A percentile compares a stretch with the other conserved stretches of the same genome.
These are phyloP conservation scores for Penicillium cinerascens DNA, from an alignment of 495 filamentous ascomycete genomes.

Conservation along the genomic window DNA sequence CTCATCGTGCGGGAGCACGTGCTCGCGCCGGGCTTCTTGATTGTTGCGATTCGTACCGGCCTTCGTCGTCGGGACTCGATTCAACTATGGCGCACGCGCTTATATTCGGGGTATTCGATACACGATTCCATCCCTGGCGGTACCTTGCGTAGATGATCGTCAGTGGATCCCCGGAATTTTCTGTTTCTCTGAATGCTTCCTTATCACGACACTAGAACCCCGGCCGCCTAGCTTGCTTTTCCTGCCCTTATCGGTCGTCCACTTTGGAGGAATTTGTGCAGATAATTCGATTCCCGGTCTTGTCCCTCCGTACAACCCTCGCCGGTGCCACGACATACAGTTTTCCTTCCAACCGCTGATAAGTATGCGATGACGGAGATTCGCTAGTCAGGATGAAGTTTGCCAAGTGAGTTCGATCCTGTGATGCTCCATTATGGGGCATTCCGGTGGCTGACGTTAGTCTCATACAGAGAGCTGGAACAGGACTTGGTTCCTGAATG, in stretches of 20 bases:
- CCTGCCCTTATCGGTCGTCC: slow-evolving; percentile 1
- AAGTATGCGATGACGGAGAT: slow-evolving; percentile 21
- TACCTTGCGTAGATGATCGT: background rate
- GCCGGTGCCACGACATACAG: background rate
- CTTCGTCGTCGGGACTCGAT: background rate
- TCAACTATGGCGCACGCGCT: background rate
- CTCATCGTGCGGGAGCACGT: slow-evolving; percentile 18
- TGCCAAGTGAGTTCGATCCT: slow-evolving; percentile 48
- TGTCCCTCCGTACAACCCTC: background rate
- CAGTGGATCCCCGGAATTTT: background rate
- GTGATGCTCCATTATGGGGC: slow-evolving; percentile 6
- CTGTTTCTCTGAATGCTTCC: slow-evolving; percentile 2
- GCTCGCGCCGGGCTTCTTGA: slow-evolving; percentile 13
- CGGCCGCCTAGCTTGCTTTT: background rate
- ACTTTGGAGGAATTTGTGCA: background rate
- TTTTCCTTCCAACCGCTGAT: background rate
- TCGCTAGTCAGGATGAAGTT: slow-evolving; percentile 54
- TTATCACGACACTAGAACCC: background rate
- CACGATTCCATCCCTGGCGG: background rate
- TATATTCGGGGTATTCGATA: slow-evolving; percentile 1
- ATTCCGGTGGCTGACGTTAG: slow-evolving; percentile 21
- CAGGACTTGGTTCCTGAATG: slow-evolving; percentile 88
- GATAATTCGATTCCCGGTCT: background rate
- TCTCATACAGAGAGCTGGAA: slow-evolving; percentile 64
- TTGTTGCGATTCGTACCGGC: slow-evolving; percentile 16